These are phyloP conservation scores for Talaromyces pinophilus DNA, from an alignment of 2,329 filamentous ascomycete genomes.

Conservation along the genomic window DNA sequence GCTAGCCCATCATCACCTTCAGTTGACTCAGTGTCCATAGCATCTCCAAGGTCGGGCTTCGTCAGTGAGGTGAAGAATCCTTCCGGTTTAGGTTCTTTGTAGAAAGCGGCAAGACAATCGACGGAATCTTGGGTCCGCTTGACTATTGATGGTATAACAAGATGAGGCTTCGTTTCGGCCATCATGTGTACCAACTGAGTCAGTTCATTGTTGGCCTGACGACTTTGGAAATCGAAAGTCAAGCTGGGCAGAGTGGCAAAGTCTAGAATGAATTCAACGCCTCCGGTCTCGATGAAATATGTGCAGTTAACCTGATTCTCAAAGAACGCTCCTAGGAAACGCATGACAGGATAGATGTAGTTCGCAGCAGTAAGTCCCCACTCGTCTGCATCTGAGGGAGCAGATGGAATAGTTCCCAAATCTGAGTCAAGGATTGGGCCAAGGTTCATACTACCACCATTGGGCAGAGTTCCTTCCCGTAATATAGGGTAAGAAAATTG, in stretches of 20 bases:
- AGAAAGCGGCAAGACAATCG: conserved; percentile 66
- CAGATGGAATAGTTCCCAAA: conserved; percentile 25
- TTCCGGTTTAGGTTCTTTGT: conserved; percentile 51
- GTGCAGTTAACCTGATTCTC: conserved; percentile 71
- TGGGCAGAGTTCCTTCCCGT: conserved; percentile 37
- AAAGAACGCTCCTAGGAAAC: conserved; percentile 77
- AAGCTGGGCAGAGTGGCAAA: conserved; percentile 80
- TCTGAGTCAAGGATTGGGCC: conserved; percentile 33
- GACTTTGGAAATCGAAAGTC: conserved; percentile 69
- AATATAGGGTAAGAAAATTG: conserved; percentile 19
- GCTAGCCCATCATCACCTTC: conserved; percentile 27
- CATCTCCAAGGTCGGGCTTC: conserved; percentile 30
- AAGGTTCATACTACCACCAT: conserved; percentile 38
- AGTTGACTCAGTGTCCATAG: conserved; percentile 38
- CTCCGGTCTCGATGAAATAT: conserved; percentile 75
- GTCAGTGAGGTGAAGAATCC: conserved; percentile 73
- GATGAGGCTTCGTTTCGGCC: conserved; percentile 75
- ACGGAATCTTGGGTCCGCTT: conserved; percentile 71
- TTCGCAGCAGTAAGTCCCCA: conserved; percentile 60
- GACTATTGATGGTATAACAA: conserved; percentile 79
- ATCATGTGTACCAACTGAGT: conserved; percentile 74
- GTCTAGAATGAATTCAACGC: conserved; percentile 80
- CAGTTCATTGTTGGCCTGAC: conserved; percentile 67
- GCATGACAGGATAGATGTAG: conserved; percentile 74
- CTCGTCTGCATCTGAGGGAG: conserved; percentile 46